Conservation (phyloP, 495 filamentous ascomycete genomes). For the Xylaria palmicola region DNA sequence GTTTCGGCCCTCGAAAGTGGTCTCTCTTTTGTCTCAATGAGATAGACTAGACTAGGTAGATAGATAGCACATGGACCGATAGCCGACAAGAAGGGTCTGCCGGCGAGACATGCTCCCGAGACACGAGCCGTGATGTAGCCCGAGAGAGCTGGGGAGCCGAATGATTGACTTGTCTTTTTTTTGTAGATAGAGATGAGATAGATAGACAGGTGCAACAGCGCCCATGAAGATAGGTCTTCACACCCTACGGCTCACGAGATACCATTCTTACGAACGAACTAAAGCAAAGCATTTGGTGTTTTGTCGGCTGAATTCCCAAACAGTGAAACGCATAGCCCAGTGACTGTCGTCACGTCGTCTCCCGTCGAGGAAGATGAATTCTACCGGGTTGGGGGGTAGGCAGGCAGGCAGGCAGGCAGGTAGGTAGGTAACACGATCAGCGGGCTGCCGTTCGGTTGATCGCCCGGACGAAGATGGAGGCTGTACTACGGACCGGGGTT, state of each 20-base stretch:
- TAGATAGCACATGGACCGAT: too few relatives aligned
- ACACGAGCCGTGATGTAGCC: neutral
- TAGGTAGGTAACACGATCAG: neutral
- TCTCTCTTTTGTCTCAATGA: too few relatives aligned
- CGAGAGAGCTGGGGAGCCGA: neutral
- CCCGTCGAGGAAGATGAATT: neutral
- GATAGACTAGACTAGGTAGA: too few relatives aligned
- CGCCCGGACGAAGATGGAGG: neutral
- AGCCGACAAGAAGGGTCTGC: neutral
- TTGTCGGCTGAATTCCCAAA: too few relatives aligned
- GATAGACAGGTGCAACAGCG: too few relatives aligned
- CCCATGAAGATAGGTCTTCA: too few relatives aligned
- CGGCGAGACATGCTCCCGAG: constrained; percentile 8
- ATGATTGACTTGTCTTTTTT: neutral
- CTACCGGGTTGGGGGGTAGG: neutral
- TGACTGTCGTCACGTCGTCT: too few relatives aligned
- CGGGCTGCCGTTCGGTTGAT: neutral
- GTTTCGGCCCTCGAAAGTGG: too few relatives aligned
- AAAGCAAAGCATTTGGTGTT: too few relatives aligned
- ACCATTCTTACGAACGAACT: too few relatives aligned
- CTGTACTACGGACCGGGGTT: neutral
- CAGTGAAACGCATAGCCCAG: too few relatives aligned
- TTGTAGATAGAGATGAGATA: neutral
- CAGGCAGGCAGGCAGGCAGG: neutral
- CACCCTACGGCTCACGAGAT: too few relatives aligned